Evolutionary conservation across 768 basidiomycete genomes (phyloP).

Genomic region (Tulasnella sp.): DNA sequence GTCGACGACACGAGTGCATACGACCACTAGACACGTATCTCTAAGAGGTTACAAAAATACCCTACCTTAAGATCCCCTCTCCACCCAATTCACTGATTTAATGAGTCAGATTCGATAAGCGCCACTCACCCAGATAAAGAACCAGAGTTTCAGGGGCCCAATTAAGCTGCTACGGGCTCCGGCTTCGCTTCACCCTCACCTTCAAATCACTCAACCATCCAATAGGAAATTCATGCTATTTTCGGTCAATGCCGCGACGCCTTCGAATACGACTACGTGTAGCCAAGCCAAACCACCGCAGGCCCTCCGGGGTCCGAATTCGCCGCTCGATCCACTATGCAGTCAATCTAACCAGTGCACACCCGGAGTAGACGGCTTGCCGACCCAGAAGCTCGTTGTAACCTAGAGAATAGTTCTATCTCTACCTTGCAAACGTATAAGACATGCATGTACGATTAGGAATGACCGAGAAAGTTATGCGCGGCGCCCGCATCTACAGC

Average conservation of each 20-base stretch:
- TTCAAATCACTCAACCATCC: not conserved
- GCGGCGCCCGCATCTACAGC: not conserved
- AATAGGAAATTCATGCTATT: not conserved
- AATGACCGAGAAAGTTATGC: not conserved
- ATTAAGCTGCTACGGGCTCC: not conserved
- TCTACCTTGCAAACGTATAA: not conserved
- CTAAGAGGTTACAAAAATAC: not conserved
- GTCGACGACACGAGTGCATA: not conserved
- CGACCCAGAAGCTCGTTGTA: too few relatives aligned
- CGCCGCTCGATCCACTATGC: too few relatives aligned
- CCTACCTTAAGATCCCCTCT: not conserved
- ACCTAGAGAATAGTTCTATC: not conserved
- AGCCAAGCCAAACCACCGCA: not conserved
- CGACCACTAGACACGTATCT: not conserved
- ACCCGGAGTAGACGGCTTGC: too few relatives aligned
- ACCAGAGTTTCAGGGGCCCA: not conserved
- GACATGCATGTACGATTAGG: not conserved
- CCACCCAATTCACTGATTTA: not conserved
- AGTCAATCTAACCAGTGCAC: too few relatives aligned
- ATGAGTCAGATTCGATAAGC: not conserved
- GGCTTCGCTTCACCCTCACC: not conserved
- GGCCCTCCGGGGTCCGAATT: not conserved
- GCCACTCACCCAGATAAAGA: not conserved
- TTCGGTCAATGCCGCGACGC: not conserved
- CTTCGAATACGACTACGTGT: not conserved